Conservation (phyloP, 1,284 basidiomycete species). For the Sporisorium sorghi region DNA sequence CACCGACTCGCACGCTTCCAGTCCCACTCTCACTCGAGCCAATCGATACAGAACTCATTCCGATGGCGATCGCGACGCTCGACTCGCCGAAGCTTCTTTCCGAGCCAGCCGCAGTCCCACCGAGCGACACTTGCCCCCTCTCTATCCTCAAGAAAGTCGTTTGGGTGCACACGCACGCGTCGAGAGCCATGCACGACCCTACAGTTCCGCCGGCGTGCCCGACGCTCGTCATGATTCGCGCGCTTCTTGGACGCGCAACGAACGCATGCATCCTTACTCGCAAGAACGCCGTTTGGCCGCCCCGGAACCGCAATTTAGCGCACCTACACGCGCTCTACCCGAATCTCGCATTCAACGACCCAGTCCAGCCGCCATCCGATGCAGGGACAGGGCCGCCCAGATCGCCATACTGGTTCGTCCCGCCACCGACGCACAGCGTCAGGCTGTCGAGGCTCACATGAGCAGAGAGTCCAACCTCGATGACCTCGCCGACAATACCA, state of each 20-base stretch:
- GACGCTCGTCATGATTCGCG: slow-evolving; percentile 12
- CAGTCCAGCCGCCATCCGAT: slow-evolving; percentile 20
- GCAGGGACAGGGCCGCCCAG: slow-evolving; percentile 28
- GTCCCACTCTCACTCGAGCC: slow-evolving; percentile 13
- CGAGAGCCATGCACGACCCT: slow-evolving; percentile 16
- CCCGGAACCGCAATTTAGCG: slow-evolving; percentile 8
- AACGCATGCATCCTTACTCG: slow-evolving; percentile 4
- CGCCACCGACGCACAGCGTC: slow-evolving; percentile 26
- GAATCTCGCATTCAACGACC: slow-evolving; percentile 16
- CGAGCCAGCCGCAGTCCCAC: slow-evolving; percentile 23
- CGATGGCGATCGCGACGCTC: slow-evolving; percentile 33
- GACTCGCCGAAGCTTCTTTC: slow-evolving; percentile 3
- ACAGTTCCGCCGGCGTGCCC: slow-evolving; percentile 13
- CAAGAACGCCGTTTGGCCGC: slow-evolving; percentile 24
- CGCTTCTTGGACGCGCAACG: slow-evolving; percentile 17
- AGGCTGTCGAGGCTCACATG: slow-evolving; percentile 21
- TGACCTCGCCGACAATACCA: slow-evolving; percentile 19
- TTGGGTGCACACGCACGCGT: not conserved
- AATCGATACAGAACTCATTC: slow-evolving; percentile 33
- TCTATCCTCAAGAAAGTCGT: slow-evolving; percentile 11
- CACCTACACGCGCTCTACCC: slow-evolving; percentile 17
- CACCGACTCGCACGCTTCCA: slow-evolving; percentile 5
- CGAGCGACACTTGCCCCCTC: slow-evolving; percentile 24
- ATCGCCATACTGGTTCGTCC: slow-evolving; percentile 37
- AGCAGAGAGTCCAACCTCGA: slow-evolving; percentile 21